Evolutionary conservation across 768 basidiomycete genomes (phyloP).

Genomic region (Hypholoma sublateritium): DNA sequence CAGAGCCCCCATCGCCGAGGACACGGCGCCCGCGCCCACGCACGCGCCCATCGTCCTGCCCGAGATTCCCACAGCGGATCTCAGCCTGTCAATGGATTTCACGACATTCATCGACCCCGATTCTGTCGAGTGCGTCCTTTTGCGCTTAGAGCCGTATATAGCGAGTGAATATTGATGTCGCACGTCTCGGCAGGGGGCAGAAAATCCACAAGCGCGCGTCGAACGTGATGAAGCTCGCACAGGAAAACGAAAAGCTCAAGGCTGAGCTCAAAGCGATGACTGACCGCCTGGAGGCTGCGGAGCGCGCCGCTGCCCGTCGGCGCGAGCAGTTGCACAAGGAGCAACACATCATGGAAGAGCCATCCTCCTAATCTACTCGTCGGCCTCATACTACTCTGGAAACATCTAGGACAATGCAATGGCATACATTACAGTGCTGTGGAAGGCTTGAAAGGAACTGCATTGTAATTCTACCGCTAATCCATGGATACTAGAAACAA

Average conservation of each 20-base stretch:
- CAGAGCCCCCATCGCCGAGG: conserved; percentile 18
- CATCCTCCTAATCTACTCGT: conserved; percentile 23
- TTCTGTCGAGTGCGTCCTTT: conserved; percentile 48
- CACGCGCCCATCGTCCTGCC: conserved; percentile 27
- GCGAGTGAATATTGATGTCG: conserved; percentile 9
- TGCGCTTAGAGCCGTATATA: conserved; percentile 2
- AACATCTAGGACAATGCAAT: conserved; percentile 7
- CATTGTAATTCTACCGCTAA: conserved; percentile 10
- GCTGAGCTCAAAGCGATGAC: conserved; percentile 75
- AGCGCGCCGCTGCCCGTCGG: conserved; percentile 34
- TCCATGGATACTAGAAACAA: neutral
- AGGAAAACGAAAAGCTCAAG: conserved; percentile 80
- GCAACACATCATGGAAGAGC: conserved; percentile 28
- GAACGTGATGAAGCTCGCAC: conserved; percentile 72
- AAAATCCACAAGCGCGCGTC: conserved; percentile 71
- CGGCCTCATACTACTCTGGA: conserved; percentile 6
- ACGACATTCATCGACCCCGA: conserved; percentile 42
- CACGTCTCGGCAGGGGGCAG: conserved; percentile 35
- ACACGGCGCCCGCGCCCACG: conserved; percentile 2
- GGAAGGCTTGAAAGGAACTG: neutral
- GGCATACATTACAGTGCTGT: neutral
- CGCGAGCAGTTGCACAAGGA: conserved; percentile 46
- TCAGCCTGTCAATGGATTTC: conserved; percentile 37
- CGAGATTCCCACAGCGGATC: conserved; percentile 50
- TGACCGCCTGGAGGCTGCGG: conserved; percentile 72